Base-by-base conservation (phyloP, 495 filamentous ascomycete species). In the Aspergillus saccharolyticus region DNA sequence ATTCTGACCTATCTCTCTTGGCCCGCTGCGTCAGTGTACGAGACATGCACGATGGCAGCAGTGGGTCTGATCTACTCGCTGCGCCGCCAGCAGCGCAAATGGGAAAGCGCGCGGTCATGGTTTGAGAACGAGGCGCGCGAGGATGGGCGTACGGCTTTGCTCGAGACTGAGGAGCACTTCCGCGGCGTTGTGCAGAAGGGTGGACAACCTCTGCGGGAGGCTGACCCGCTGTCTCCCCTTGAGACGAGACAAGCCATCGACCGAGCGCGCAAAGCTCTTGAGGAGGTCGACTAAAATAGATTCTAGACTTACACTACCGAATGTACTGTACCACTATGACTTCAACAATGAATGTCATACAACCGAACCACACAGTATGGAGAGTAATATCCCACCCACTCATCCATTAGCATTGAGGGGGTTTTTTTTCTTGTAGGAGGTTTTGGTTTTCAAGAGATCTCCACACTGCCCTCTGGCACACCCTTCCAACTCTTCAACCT, bases 91-190 rank as follows among this genome's bases (percentile, higher is more conserved):
- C 93, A 97, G 70, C 83, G 70, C 60, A 74, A 81, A 62, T 97
- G 93, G 93, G 88, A 91, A 57, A 68, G 63, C 8, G 88, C 86
- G 12, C 80, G 86, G 42, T 70, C 62, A 7, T 83, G 78, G 60
- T 97, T 90, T 86, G 83, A 91, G 66, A 83, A 76, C 4, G 84
- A 88, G 63, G 82, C 96, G 10, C 81, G 85, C 58, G 92, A 96
- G 65, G 85, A 89, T 58, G 94, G 91, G 8, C 80, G 91, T 54
- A 82, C 81, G 51, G 85, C 87, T 4, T 71, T 97, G 49, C 80
- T 81, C 54, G 78, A 81, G 24, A 84, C 84, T 0, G 94, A 98
- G 70, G 73, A 78, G 22, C 78, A 77, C 18, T 73, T 92, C 44
- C 79, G 77, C 42, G 67, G 75, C 48, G 73, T 83, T 43, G 71